Evolutionary conservation across 2,329 filamentous ascomycete genomes (phyloP).

Genomic region (Pseudocercospora fijiensis): DNA sequence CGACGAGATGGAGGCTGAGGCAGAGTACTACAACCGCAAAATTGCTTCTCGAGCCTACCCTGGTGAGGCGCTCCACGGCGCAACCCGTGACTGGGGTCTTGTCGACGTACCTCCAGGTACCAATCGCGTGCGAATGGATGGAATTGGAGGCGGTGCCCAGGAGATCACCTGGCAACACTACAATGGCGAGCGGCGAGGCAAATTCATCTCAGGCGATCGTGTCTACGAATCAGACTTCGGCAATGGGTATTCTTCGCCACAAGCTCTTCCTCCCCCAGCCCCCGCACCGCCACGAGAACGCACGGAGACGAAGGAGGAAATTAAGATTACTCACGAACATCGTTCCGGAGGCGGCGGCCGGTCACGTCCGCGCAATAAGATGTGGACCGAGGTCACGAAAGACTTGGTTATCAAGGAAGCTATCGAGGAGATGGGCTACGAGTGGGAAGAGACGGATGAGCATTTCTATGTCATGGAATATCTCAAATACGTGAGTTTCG

Average conservation of each 20-base stretch:
- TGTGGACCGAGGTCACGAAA: constrained; percentile 98
- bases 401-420: constrained; percentile 85
- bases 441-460: constrained; percentile 83
- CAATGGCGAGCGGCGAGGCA: constrained; percentile 71
- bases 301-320: constrained; percentile 52
- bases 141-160: constrained; percentile 69
- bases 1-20: constrained; percentile 54
- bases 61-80: constrained; percentile 72
- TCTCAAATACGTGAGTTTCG: constrained; percentile 72
- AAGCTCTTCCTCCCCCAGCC: constrained; percentile 19
- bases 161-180: constrained; percentile 79
- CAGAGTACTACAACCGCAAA: constrained; percentile 65
- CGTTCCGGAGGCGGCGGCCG: constrained; percentile 12
- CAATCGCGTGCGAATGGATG: constrained; percentile 78
- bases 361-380: constrained; percentile 44
- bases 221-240: constrained; percentile 48
- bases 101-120: constrained; percentile 83
- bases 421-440: constrained; percentile 78
- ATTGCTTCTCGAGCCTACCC: constrained; percentile 66
- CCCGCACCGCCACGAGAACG: constrained; percentile 25
- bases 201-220: constrained; percentile 69
- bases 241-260: constrained; percentile 26
- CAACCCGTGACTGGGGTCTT: constrained; percentile 75
- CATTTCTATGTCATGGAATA: constrained; percentile 95
- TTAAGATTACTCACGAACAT: constrained; percentile 36